Conservation (phyloP, 2,329 filamentous ascomycete genomes). For the Pleomassaria siparia region DNA sequence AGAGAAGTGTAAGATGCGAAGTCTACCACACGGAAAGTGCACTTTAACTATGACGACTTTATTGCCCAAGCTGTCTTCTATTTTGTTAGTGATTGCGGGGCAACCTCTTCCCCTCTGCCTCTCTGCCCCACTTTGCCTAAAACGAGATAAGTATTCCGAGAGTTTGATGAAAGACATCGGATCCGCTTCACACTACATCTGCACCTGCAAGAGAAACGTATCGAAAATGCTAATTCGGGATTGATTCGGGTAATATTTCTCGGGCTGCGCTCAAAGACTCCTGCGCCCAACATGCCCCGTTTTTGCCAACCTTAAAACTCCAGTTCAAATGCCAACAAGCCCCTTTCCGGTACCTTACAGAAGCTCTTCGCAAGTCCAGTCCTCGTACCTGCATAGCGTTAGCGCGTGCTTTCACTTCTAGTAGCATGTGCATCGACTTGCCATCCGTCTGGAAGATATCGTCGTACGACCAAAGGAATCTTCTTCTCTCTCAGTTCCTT, state of each 20-base stretch:
- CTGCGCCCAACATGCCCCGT: constrained; percentile 36
- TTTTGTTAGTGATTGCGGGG: constrained; percentile 31
- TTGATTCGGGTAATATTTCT: constrained; percentile 36
- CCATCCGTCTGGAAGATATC: constrained; percentile 96
- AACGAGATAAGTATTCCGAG: constrained; percentile 25
- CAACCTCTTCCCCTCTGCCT: constrained; percentile 27
- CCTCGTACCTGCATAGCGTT: constrained; percentile 73
- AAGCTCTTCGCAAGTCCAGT: constrained; percentile 98
- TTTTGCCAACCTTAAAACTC: constrained; percentile 36
- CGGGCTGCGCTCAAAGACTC: constrained; percentile 31
- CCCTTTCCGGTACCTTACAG: constrained; percentile 47
- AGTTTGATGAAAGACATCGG: constrained; percentile 17
- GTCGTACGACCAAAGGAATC: constrained; percentile 90
- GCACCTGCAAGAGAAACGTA: constrained; percentile 12
- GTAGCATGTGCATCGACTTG: constrained; percentile 53
- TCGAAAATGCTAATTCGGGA: constrained; percentile 32
- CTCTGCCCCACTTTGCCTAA: constrained; percentile 35
- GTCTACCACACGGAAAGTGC: background rate
- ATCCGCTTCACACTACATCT: constrained; percentile 26
- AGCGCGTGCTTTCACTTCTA: constrained; percentile 12
- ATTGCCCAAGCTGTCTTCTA: background rate
- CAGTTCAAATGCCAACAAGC: constrained; percentile 36
- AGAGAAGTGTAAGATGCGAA: background rate
- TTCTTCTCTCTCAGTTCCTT: constrained; percentile 99
- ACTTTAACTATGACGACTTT: constrained; percentile 6